Conservation (phyloP, 179 eudicot genomes). For the Drosera spatulata region DNA sequence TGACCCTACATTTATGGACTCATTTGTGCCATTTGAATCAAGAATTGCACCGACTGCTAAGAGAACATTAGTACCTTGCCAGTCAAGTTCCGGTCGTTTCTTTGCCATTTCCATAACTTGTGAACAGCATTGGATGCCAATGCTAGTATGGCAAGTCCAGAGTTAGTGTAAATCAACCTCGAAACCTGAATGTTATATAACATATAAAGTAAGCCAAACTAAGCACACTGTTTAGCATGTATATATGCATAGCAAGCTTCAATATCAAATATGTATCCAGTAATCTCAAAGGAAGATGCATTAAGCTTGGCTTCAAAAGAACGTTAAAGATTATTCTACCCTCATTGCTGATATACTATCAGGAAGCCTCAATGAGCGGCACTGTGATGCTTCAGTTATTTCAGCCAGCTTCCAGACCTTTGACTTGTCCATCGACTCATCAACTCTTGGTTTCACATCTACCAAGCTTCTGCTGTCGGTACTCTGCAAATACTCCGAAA, state of each 20-base stretch:
- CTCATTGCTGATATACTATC: constrained; percentile 47
- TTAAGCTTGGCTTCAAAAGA: no score
- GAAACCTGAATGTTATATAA: constrained; percentile 37
- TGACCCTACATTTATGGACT: background rate
- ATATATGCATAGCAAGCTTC: background rate
- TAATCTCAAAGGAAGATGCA: background rate
- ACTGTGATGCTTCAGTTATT: constrained; percentile 56
- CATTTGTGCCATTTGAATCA: no score
- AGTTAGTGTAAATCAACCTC: constrained; percentile 69
- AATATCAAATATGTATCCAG: background rate
- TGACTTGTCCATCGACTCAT: constrained; percentile 52
- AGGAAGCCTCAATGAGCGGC: constrained; percentile 71
- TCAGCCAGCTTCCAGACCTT: constrained; percentile 65
- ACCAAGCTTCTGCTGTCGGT: constrained; percentile 39
- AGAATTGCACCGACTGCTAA: background rate
- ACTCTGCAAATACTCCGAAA: constrained; percentile 29
- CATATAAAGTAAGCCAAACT: background rate
- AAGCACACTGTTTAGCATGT: background rate
- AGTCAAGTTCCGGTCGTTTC: constrained; percentile 40
- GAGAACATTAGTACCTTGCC: constrained; percentile 44
- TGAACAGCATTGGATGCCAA: constrained; percentile 70
- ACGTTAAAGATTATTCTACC: constrained; percentile 22
- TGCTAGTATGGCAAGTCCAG: constrained; percentile 67
- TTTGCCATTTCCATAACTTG: constrained; percentile 82
- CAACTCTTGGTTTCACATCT: constrained; percentile 61